A percentile compares a stretch with the other conserved stretches of the same genome.
Conservation (phyloP, 2,329 filamentous ascomycete species). For the Plenodomus biglobosus region DNA sequence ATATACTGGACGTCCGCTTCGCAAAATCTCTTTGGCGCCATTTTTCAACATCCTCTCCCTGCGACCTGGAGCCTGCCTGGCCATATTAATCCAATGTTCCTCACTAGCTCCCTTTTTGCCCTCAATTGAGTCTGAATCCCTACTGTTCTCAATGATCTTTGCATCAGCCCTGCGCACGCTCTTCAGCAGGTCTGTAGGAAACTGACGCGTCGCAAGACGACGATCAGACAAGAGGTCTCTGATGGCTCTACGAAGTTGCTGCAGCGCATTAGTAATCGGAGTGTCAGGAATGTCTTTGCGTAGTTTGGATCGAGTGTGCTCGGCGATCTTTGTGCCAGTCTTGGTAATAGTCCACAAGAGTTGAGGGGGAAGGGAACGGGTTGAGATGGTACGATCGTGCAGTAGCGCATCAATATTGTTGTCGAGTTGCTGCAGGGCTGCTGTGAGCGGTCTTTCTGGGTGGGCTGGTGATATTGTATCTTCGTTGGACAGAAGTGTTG, state of each 20-base stretch:
- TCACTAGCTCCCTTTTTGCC: background rate
- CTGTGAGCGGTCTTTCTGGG: slow-evolving; percentile 2
- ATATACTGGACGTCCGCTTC: background rate
- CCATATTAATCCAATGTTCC: background rate
- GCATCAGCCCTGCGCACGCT: background rate
- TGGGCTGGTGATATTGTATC: background rate
- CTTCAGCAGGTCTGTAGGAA: background rate
- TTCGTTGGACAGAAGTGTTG: slow-evolving; percentile 2
- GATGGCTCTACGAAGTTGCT: background rate
- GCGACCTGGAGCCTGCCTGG: background rate
- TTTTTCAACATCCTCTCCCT: background rate
- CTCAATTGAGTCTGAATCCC: background rate
- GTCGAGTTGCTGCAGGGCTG: slow-evolving; percentile 2
- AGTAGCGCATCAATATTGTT: slow-evolving; percentile 1
- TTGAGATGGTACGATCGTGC: slow-evolving; percentile 2
- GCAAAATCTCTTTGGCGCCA: background rate
- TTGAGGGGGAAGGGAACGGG: background rate
- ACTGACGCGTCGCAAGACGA: background rate
- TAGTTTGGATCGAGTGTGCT: background rate
- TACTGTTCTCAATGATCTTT: background rate
- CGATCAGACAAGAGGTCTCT: background rate
- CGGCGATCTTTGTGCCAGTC: background rate
- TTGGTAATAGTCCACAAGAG: background rate
- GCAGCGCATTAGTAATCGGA: background rate
- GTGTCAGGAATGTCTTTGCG: background rate